These are phyloP conservation scores for Friedmanniomyces endolithicus DNA, from an alignment of 495 filamentous ascomycete genomes.

Conservation along the genomic window DNA sequence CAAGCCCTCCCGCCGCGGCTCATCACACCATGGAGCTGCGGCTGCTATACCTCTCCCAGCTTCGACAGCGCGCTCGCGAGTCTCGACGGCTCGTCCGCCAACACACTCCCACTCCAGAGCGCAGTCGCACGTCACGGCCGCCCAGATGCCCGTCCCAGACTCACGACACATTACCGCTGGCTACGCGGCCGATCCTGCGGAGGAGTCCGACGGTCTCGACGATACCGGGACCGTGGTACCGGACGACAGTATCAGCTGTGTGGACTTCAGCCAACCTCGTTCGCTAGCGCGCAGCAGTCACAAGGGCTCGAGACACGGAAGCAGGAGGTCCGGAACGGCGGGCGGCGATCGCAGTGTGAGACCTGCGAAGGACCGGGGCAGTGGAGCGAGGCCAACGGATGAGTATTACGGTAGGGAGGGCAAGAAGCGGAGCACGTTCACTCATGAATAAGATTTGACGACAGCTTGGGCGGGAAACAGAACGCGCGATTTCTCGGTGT, in stretches of 20 bases:
- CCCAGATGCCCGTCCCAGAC: conserved; percentile 9
- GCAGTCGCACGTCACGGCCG: conserved; percentile 12
- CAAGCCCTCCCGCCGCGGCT: conserved; percentile 1
- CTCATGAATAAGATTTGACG: conserved; percentile 7
- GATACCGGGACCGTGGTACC: conserved; percentile 28
- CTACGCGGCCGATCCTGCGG: conserved; percentile 17
- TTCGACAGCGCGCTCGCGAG: neutral
- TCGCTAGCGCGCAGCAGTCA: neutral
- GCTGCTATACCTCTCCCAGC: conserved; percentile 1
- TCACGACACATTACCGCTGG: conserved; percentile 19
- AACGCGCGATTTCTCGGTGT: neutral
- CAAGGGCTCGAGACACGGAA: neutral
- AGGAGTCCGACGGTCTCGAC: conserved; percentile 20
- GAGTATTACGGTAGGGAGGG: conserved; percentile 12
- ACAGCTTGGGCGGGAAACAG: conserved; percentile 1
- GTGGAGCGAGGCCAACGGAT: conserved; percentile 19
- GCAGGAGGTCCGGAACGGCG: conserved; percentile 18
- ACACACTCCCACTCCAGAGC: neutral
- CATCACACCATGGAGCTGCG: neutral
- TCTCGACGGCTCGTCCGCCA: neutral
- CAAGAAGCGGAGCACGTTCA: conserved; percentile 22
- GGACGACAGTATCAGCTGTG: conserved; percentile 29
- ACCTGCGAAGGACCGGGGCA: conserved; percentile 9
- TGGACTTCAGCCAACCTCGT: conserved; percentile 13
- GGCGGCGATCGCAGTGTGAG: conserved; percentile 23